Percentiles rank a stretch among this genome's conserved stretches.
These are phyloP conservation scores for Phytophthora sp. DNA, from an alignment of 352 stramenopile species.

Conservation along the genomic window DNA sequence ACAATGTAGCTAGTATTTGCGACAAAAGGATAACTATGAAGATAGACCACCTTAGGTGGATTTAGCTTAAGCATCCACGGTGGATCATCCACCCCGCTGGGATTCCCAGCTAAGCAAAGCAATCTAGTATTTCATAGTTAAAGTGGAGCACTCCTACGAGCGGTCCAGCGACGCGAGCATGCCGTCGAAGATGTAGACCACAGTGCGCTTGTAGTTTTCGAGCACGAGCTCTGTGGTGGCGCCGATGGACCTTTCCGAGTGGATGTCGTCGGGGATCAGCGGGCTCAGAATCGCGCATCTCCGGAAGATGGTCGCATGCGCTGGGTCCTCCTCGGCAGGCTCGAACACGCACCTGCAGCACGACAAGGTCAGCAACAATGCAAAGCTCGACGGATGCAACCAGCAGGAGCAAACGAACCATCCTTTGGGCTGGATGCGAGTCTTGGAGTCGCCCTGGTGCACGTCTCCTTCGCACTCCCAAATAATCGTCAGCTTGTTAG, in stretches of 20 bases:
- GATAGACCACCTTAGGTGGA: too few species aligned
- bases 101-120: too few species aligned
- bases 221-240: slow-evolving; percentile 40
- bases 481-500: slow-evolving; percentile 45
- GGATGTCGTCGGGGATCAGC: slow-evolving; percentile 22
- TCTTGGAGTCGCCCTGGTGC: slow-evolving; percentile 25
- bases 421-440: slow-evolving; percentile 50
- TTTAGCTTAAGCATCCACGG: too few species aligned
- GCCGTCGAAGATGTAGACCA: slow-evolving; percentile 37
- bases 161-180: slow-evolving; percentile 19
- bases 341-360: slow-evolving; percentile 48
- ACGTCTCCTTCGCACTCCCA: slow-evolving; percentile 52
- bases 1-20: too few species aligned
- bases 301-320: slow-evolving; percentile 41
- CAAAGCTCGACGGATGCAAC: neutral
- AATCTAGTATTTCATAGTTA: too few species aligned
- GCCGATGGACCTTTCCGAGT: slow-evolving; percentile 43
- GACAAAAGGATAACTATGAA: too few species aligned
- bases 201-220: slow-evolving; percentile 39
- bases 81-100: too few species aligned
- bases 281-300: slow-evolving; percentile 49
- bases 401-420: slow-evolving; percentile 30
- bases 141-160: too few species aligned
- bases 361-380: neutral
- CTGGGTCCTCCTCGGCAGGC: slow-evolving; percentile 32